A percentile compares a stretch with the other conserved stretches of the same genome.
Evolutionary conservation across 2,329 filamentous ascomycete species (phyloP).

Genomic region (Calonectria hawksworthii): DNA sequence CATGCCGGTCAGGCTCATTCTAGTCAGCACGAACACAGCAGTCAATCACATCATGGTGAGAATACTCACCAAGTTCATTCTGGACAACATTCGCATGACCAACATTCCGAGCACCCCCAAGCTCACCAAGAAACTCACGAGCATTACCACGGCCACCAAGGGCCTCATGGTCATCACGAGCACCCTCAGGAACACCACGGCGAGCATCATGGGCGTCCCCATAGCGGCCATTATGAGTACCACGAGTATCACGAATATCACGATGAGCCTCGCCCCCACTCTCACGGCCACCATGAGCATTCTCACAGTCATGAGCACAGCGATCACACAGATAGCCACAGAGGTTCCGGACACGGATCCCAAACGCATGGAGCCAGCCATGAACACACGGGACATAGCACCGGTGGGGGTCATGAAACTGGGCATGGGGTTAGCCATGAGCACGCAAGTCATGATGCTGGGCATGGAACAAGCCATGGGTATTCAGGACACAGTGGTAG

Average conservation of each 20-base stretch:
- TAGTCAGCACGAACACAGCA: background rate
- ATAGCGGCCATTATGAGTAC: constrained; percentile 12
- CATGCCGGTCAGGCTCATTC: background rate
- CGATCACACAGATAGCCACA: background rate
- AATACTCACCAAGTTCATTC: background rate
- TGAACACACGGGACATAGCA: background rate
- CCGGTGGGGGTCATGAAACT: background rate
- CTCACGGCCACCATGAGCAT: background rate
- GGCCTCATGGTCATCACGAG: background rate
- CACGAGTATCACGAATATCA: constrained; percentile 20
- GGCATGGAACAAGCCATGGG: background rate
- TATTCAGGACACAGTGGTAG: background rate
- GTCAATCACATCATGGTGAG: background rate
- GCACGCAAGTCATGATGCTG: background rate
- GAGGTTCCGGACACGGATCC: background rate
- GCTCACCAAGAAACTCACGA: background rate
- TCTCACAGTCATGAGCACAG: background rate
- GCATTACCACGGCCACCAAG: background rate
- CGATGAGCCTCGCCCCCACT: background rate
- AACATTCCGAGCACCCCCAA: background rate
- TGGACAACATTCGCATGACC: background rate
- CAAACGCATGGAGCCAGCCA: background rate
- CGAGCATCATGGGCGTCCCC: background rate
- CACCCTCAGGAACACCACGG: background rate
- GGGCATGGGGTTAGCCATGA: background rate